Conservation (phyloP, 805 yeast species). For the Candida andamanensis region DNA sequence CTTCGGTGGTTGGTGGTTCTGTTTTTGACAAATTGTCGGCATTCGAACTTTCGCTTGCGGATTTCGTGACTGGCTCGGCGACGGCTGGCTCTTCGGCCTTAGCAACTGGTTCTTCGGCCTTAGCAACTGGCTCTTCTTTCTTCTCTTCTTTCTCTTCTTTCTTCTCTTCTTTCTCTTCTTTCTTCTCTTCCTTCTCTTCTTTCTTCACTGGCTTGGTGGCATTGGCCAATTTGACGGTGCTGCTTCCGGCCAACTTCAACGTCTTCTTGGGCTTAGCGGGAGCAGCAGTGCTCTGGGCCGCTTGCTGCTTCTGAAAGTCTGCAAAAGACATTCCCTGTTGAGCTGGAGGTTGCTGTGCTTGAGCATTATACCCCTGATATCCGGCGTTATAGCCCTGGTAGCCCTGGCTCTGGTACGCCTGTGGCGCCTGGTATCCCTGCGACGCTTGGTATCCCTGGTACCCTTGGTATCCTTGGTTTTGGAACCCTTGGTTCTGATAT, state of each 20-base stretch:
- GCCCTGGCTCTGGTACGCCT: constrained; percentile 16
- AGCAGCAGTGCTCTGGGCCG: constrained; percentile 27
- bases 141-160: constrained; percentile 13
- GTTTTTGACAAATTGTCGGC: too few species aligned
- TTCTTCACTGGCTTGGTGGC: constrained; percentile 33
- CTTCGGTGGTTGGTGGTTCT: constrained; percentile 22
- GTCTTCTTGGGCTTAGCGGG: constrained; percentile 62
- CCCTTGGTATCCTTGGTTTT: constrained; percentile 17
- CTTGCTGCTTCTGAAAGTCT: constrained; percentile 70
- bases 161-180: constrained; percentile 11
- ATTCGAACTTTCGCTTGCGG: constrained; percentile 10
- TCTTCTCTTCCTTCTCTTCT: constrained; percentile 12
- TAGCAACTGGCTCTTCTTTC: constrained; percentile 11
- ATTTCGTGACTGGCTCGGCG: too few species aligned
- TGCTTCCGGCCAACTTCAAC: constrained; percentile 60
- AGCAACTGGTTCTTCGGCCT: constrained; percentile 22
- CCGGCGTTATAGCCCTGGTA: constrained; percentile 3
- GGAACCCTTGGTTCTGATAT: constrained; percentile 3
- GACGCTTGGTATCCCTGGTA: constrained; percentile 11
- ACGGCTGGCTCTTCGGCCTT: constrained; percentile 20
- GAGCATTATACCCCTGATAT: constrained; percentile 15
- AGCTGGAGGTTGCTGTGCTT: constrained; percentile 14
- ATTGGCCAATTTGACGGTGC: constrained; percentile 59
- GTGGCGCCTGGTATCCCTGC: constrained; percentile 10
- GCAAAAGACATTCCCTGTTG: constrained; percentile 61